phyloP scores from a whole-genome alignment of 768 basidiomycete genomes.

The Dacryopinax primogenitus region DNA sequence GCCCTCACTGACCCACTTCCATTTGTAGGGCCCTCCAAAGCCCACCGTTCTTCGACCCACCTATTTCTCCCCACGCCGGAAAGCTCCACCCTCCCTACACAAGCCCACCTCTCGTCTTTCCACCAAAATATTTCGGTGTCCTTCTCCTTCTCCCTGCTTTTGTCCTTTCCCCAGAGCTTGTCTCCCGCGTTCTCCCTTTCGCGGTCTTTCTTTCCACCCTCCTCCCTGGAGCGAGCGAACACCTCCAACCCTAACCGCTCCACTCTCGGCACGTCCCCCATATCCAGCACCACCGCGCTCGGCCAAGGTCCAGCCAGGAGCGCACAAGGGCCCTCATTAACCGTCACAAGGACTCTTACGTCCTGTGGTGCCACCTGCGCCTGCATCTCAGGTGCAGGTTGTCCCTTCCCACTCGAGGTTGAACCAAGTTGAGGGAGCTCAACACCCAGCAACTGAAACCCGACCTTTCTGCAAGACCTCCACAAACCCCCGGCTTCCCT shows the following conservation, averaged over 20 bases:
- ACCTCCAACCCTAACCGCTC: neutral
- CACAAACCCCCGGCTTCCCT: neutral
- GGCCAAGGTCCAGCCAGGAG: neutral
- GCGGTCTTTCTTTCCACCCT: too few relatives aligned
- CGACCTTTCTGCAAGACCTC: neutral
- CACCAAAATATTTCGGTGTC: too few relatives aligned
- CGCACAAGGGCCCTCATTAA: neutral
- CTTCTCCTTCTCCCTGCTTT: neutral
- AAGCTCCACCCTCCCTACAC: neutral
- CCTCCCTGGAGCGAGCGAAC: neutral
- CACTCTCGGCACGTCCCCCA: neutral
- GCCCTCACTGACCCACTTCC: neutral
- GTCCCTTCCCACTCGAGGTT: too few relatives aligned
- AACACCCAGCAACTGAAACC: neutral
- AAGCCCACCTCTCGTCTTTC: neutral
- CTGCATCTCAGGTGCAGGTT: too few relatives aligned
- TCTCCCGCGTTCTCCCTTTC: too few relatives aligned
- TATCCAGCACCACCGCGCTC: neutral
- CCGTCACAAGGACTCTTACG: neutral
- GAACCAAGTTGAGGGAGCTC: too few relatives aligned
- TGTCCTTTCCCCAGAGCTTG: neutral
- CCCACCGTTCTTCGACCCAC: neutral
- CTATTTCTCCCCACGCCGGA: neutral
- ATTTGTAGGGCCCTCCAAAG: neutral
- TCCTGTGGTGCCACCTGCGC: neutral